Conservation (phyloP, 495 filamentous ascomycete genomes). For the Penicillium pulvis region DNA sequence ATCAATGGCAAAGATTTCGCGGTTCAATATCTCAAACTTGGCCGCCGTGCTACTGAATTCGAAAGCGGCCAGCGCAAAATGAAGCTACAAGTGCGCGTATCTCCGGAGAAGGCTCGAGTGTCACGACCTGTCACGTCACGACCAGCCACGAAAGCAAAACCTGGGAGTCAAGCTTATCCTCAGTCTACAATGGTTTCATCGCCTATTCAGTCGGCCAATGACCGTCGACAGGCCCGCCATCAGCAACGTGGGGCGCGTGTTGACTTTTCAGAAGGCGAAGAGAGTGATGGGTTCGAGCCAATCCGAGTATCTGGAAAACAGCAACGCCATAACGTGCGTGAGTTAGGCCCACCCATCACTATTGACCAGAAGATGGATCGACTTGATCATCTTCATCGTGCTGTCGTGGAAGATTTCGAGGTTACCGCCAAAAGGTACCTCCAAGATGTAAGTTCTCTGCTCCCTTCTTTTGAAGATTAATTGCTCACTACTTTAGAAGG, state of each 20-base stretch:
- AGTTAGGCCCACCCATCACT: constrained; percentile 71
- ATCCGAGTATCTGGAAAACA: constrained; percentile 45
- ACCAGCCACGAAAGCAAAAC: constrained; percentile 20
- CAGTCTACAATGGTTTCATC: constrained; percentile 86
- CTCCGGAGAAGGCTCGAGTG: constrained; percentile 45
- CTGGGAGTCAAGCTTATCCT: constrained; percentile 40
- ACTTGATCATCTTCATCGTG: constrained; percentile 62
- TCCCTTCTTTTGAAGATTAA: background rate
- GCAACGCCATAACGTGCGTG: constrained; percentile 35
- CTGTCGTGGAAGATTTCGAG: constrained; percentile 67
- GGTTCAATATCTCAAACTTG: constrained; percentile 60
- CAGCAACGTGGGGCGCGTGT: constrained; percentile 27
- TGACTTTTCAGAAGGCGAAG: constrained; percentile 46
- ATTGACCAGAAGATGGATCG: constrained; percentile 62
- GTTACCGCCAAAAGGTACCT: constrained; percentile 62
- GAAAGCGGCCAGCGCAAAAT: constrained; percentile 52
- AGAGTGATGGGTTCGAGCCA: constrained; percentile 66
- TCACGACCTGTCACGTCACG: constrained; percentile 20
- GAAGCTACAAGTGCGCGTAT: constrained; percentile 61
- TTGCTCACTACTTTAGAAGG: constrained; percentile 45
- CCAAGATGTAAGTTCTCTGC: constrained; percentile 48
- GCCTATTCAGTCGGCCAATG: constrained; percentile 62
- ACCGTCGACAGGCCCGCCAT: constrained; percentile 44
- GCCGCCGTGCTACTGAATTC: constrained; percentile 55
- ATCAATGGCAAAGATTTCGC: constrained; percentile 62